Evolutionary conservation across 495 filamentous ascomycete genomes (phyloP), one percentile per base, ranked within the genome.

Genomic region (Penicillium ochrochloron): DNA sequence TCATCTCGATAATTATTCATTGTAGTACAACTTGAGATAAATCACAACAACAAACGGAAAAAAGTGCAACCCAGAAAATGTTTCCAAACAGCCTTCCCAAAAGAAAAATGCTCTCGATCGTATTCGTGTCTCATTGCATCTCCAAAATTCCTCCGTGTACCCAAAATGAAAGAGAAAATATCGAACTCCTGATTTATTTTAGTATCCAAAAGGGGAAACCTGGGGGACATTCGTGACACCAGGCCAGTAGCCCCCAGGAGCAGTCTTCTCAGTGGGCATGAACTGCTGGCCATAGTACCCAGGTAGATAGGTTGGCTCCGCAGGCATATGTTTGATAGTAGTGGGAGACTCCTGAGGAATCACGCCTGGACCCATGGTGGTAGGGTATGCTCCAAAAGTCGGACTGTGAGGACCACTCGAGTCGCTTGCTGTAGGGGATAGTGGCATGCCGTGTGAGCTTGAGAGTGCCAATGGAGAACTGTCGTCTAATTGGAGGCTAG

Each of bases 331-430:
- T 34, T 73, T 70, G 1, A 44, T 11, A 15, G 56, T 39, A 3
- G 29, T 57, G 0, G 44, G 53, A 3, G 68, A 60, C n/a, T 61
- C 61, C 5, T 68, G 64, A 19, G 68, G 59, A 15, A 73, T 25
- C 25, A 62, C 50, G 3, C 53, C n/a, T 0, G 59, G 57, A 15
- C 51, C 33, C 62, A 71, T 67, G 15, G 15, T 21, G 34, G 65
- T 23, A 0, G 61, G 59, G 17, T 71, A 70, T 10, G 62, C n/a
- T 19, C 64, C 55, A 46, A 59, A 71, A 2, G 61, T 62, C 5
- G 70, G 70, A 35, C 68, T 73, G 21, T 69, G 68, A 4, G 71
- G 66, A 3, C 63, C 70, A 63, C 71, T 73, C 5, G 69, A 73
- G 15, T 67, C 66, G 35, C 71, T 73, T 11, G 69, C 63, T 2